These are phyloP conservation scores for Starmerella scarabaei DNA, from an alignment of 805 yeast genomes.

Conservation along the genomic window DNA sequence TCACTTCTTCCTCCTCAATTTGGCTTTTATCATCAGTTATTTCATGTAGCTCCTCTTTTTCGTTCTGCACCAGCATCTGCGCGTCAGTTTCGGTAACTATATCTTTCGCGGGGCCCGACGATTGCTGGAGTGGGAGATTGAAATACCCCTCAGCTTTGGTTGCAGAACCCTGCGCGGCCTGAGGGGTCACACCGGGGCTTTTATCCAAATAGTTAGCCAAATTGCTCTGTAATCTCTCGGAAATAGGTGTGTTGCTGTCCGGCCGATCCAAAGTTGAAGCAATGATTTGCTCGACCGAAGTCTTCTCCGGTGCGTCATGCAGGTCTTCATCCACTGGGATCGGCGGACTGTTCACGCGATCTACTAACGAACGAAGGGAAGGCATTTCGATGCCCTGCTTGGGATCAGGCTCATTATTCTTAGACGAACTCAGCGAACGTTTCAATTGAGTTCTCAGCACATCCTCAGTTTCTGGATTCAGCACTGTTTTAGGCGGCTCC, in stretches of 20 bases:
- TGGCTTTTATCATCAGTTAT: no score
- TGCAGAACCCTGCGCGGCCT: no score
- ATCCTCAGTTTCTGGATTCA: not conserved
- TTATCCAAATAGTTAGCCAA: slow-evolving; percentile 12
- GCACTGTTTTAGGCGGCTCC: not conserved
- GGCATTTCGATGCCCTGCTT: slow-evolving; percentile 7
- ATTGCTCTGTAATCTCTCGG: not conserved
- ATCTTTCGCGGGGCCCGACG: no score
- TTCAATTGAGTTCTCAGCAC: not conserved
- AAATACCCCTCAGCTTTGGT: no score
- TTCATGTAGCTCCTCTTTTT: no score
- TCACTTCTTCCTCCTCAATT: no score
- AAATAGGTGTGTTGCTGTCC: not conserved
- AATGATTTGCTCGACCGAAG: slow-evolving; percentile 1
- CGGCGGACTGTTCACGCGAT: slow-evolving; percentile 8
- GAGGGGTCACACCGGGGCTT: no score
- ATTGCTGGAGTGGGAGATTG: no score
- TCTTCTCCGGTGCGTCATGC: no score
- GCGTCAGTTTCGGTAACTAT: no score
- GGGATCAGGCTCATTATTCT: not conserved
- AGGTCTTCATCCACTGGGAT: no score
- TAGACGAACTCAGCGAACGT: not conserved
- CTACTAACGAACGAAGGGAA: slow-evolving; percentile 8
- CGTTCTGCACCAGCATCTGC: no score
- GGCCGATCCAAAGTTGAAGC: not conserved